Base-by-base conservation (phyloP, 805 yeast species). In the Candida ponderosae region DNA sequence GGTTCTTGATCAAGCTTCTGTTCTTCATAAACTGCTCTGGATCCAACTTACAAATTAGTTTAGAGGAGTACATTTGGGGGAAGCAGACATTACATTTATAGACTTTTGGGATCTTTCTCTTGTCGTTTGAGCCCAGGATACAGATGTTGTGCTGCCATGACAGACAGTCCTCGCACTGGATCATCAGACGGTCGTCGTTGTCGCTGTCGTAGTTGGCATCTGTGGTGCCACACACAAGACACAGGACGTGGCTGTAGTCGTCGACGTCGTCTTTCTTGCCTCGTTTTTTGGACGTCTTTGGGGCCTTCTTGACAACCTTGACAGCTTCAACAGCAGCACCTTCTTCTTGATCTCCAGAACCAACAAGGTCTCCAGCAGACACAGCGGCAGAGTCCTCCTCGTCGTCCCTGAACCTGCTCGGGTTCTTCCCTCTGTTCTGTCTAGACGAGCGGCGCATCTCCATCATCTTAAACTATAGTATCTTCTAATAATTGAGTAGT, bases 111-210 rank as follows among this genome's bases (percentile, higher is more conserved):
- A 70, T 53, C 23, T 50, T 51, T 24, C 53, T 58, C 18, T 48
- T 51, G n/a, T 48, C 48, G 10, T 51, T 45, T 5, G 60, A 52
- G 31, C 59, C 66, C 19, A 79, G 69, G 72, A 79, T 66, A 55
- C 89, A 81, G 38, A 52, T 59, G 24, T 73, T 70, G 50, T 81
- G 89, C 51, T 81, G 88, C 88, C 88, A 81, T 2, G 86, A 72
- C 32, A 66, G 56, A 51, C 89, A 81, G 7, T 57, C 46, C 20
- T 77, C 85, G 57, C 89, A 81, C 48, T 76, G 76, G 20, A 80
- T 70, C 82, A 79, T 78, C 11, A 63, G 64, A 13, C 82, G 77
- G 1, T 56, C 54, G 42, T 77, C 84, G 4, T 66, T 68, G 0
- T 68, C 78, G 42, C 70, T 81, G 47, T 78, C 65, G 51, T 75